These are phyloP conservation scores for Penicillium sp. DNA, from an alignment of 2,329 filamentous ascomycete genomes.

Conservation along the genomic window DNA sequence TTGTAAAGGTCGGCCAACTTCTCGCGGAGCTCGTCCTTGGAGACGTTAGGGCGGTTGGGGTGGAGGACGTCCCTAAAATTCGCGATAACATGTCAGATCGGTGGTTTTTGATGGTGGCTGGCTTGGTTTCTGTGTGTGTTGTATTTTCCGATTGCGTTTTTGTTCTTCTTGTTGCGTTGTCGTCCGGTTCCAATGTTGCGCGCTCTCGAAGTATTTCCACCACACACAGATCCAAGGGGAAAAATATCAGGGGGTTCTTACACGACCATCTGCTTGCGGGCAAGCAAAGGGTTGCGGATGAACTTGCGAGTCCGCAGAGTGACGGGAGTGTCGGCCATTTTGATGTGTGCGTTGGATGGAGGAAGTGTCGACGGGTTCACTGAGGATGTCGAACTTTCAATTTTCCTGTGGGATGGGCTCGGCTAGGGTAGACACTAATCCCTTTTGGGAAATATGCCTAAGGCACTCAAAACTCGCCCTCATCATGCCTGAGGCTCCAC, in stretches of 20 bases:
- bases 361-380: slow-evolving; percentile 18
- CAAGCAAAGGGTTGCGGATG: slow-evolving; percentile 99
- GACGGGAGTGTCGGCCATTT: slow-evolving; percentile 81
- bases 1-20: slow-evolving; percentile 98
- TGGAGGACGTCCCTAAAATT: slow-evolving; percentile 90
- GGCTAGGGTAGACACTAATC: slow-evolving; percentile 42
- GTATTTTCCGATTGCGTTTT: slow-evolving; percentile 8
- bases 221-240: slow-evolving; percentile 16
- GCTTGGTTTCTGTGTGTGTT: slow-evolving; percentile 8
- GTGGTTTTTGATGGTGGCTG: slow-evolving; percentile 3
- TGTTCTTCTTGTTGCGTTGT: slow-evolving; percentile 1
- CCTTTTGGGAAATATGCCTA: slow-evolving; percentile 16
- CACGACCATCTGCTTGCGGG: slow-evolving; percentile 99
- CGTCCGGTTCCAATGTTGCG: slow-evolving; percentile 11
- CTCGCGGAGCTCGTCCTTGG: slow-evolving; percentile 95
- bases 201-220: slow-evolving; percentile 12
- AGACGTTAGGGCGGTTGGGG: slow-evolving; percentile 96
- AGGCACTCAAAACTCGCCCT: slow-evolving; percentile 4
- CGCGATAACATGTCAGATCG: slow-evolving; percentile 26
- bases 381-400: slow-evolving; percentile 37
- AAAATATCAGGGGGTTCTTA: slow-evolving; percentile 58
- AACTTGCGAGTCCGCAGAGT: slow-evolving; percentile 99
- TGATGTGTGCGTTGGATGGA: slow-evolving; percentile 43
- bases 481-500: slow-evolving; percentile 1
- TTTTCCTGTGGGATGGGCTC: slow-evolving; percentile 46